Conservation (phyloP, 2,329 filamentous ascomycete species). For the Monosporascus sp. region DNA sequence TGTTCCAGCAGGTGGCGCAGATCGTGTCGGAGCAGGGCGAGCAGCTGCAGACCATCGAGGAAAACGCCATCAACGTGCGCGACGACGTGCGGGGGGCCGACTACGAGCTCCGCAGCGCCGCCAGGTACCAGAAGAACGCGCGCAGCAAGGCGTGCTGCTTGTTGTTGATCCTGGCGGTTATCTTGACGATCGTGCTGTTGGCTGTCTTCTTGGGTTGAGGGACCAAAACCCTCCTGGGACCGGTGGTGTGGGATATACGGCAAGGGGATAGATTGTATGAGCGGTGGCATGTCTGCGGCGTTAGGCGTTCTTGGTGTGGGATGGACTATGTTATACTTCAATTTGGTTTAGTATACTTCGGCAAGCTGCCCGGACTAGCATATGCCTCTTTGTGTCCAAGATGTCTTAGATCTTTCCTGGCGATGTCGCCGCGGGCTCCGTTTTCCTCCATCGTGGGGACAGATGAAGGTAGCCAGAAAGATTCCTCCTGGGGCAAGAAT, state of each 20-base stretch:
- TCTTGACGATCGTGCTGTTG: slow-evolving; percentile 82
- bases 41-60: slow-evolving; percentile 77
- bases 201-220: slow-evolving; percentile 72
- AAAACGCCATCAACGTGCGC: slow-evolving; percentile 79
- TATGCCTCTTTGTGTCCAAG: neutral
- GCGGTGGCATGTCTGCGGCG: slow-evolving; percentile 9
- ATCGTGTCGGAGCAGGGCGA: slow-evolving; percentile 94
- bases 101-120: slow-evolving; percentile 76
- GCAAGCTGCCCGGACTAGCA: too few species aligned
- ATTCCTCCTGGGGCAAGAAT: too few species aligned
- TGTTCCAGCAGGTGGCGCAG: slow-evolving; percentile 96
- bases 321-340: neutral
- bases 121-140: slow-evolving; percentile 90
- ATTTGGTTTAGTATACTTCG: too few species aligned
- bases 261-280: neutral
- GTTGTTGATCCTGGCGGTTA: slow-evolving; percentile 80
- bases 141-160: slow-evolving; percentile 92
- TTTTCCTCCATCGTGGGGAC: too few species aligned
- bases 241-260: neutral
- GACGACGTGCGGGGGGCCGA: slow-evolving; percentile 82
- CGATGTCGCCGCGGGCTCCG: too few species aligned
- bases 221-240: neutral
- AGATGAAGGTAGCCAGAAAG: too few species aligned
- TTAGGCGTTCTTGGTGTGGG: slow-evolving; percentile 10
- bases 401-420: slow-evolving; percentile 11